A percentile compares a stretch with the other conserved stretches of the same genome.
Evolutionary conservation across 371 early-diverging fungal genomes (phyloP).

Genomic region (Syncephalastrum monosporum): DNA sequence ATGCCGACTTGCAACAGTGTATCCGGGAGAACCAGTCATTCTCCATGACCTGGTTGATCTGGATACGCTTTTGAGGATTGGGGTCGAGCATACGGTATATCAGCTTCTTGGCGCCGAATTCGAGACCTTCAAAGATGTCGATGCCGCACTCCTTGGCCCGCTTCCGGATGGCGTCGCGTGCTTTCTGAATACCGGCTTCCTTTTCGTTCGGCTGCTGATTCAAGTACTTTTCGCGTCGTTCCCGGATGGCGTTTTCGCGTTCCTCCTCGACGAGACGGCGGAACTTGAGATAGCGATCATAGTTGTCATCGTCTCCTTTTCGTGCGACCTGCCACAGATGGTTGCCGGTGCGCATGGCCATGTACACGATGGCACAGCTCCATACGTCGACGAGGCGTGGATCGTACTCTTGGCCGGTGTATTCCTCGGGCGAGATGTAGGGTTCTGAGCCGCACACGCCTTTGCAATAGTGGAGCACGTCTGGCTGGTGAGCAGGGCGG

Average conservation of each 20-base stretch:
- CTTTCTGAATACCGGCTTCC: conserved; percentile 14
- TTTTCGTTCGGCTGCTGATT: conserved; percentile 1
- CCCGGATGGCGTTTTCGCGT: conserved; percentile 27
- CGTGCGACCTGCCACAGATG: conserved; percentile 39
- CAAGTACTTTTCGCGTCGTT: conserved; percentile 7
- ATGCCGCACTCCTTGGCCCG: conserved; percentile 35
- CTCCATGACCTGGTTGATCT: conserved; percentile 43
- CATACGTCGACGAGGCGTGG: conserved; percentile 40
- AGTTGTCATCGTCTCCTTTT: conserved; percentile 22
- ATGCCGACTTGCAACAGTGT: conserved; percentile 23
- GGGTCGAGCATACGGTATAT: conserved; percentile 86
- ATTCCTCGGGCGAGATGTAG: conserved; percentile 60
- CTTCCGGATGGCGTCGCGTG: conserved; percentile 34
- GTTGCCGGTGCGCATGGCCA: conserved; percentile 35
- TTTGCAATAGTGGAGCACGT: conserved; percentile 23
- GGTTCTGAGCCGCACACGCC: conserved; percentile 62
- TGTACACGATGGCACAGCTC: conserved; percentile 38
- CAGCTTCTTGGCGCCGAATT: conserved; percentile 41
- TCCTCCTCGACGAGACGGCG: conserved; percentile 40
- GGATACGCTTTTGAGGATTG: conserved; percentile 64
- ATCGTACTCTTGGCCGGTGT: conserved; percentile 25
- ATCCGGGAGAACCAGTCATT: conserved; percentile 56
- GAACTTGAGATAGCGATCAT: conserved; percentile 29
- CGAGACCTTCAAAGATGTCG: conserved; percentile 47
- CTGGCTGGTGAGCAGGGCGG: conserved; percentile 30